These are phyloP conservation scores for Piper longum DNA, from an alignment of 164 flowering plant species.

Conservation along the genomic window DNA sequence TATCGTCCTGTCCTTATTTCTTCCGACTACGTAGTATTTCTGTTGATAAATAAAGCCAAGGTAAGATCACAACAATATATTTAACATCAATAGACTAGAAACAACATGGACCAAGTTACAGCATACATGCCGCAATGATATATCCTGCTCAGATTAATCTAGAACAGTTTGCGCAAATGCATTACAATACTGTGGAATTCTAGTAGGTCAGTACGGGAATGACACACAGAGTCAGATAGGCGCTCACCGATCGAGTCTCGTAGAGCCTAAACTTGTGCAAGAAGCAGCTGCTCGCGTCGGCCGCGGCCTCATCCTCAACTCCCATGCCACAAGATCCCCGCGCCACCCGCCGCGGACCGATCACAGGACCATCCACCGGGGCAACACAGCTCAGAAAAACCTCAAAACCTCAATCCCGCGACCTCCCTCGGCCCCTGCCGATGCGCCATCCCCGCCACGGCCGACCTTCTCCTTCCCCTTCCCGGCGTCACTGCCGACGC, in stretches of 20 bases:
- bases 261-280: slow-evolving; percentile 80
- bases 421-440: slow-evolving; percentile 36
- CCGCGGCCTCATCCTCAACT: slow-evolving; percentile 21
- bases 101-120: background rate
- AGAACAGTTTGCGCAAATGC: background rate
- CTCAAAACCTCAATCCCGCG: slow-evolving; percentile 7
- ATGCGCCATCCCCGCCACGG: slow-evolving; percentile 23
- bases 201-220: background rate
- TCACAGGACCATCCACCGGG: too few species aligned
- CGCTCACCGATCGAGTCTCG: slow-evolving; percentile 80
- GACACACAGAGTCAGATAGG: background rate
- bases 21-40: slow-evolving; percentile 85
- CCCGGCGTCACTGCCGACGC: slow-evolving; percentile 1
- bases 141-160: too few species aligned
- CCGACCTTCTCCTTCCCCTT: background rate
- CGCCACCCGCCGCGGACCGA: too few species aligned
- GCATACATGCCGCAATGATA: background rate
- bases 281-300: slow-evolving; percentile 10
- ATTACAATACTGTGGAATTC: too few species aligned
- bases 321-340: slow-evolving; percentile 38
- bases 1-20: slow-evolving; percentile 48
- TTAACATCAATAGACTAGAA: background rate
- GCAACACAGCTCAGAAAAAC: too few species aligned
- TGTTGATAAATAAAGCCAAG: slow-evolving; percentile 17
- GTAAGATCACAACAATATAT: too few species aligned